Percentiles rank a stretch among this genome's conserved stretches.
Conservation (phyloP, 169 alveolate species). For the Cyclospora cayetanensis region DNA sequence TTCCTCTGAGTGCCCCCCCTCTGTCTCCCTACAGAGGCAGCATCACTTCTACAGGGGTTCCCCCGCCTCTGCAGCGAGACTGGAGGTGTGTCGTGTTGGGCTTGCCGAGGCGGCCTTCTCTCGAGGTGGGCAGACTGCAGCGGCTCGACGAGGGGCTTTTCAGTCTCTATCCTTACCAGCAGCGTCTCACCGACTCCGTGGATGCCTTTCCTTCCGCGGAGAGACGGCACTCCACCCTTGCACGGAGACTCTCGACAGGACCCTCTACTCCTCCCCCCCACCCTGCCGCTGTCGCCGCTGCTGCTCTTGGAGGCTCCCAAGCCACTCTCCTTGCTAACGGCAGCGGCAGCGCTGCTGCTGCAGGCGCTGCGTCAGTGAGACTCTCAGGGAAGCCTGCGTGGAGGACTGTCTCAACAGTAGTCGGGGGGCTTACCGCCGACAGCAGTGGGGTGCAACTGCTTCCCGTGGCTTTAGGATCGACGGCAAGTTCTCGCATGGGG, state of each 20-base stretch:
- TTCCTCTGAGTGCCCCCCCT: background rate
- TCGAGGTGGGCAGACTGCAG: constrained; percentile 65
- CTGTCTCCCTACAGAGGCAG: constrained; percentile 54
- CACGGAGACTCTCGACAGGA: background rate
- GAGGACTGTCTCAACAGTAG: background rate
- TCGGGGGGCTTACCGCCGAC: background rate
- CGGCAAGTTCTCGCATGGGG: no score
- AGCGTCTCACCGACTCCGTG: background rate
- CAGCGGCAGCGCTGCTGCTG: constrained; percentile 21
- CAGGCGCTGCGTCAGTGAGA: constrained; percentile 9
- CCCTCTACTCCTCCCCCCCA: background rate
- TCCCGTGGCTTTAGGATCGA: no score
- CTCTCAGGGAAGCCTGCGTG: background rate
- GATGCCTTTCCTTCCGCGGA: background rate
- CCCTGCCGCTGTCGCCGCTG: no score
- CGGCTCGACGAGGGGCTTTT: background rate
- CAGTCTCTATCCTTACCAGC: constrained; percentile 50
- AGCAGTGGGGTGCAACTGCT: no score
- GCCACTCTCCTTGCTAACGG: no score
- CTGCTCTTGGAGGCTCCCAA: no score
- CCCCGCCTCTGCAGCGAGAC: constrained; percentile 69
- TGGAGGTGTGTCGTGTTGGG: constrained; percentile 69
- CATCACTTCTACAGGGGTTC: constrained; percentile 4
- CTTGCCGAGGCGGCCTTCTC: constrained; percentile 64
- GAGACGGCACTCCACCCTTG: background rate